Evolutionary conservation across 164 flowering plant species (phyloP).

Genomic region (Echeveria elegans): DNA sequence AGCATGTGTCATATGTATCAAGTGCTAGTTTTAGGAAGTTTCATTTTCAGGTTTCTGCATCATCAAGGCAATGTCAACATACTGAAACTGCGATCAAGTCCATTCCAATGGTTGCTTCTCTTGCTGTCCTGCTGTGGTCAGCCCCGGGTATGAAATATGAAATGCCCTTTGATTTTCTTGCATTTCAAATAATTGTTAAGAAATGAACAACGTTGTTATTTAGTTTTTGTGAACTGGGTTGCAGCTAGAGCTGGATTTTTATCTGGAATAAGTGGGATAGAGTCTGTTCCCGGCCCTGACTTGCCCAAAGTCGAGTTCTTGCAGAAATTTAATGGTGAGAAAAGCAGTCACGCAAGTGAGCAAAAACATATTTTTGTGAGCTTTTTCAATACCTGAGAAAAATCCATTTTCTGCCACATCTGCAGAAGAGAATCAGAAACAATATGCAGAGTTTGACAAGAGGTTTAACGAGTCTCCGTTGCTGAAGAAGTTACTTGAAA

Average conservation of each 20-base stretch:
- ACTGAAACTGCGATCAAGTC: neutral
- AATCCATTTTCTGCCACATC: neutral
- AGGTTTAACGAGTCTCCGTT: slow-evolving; percentile 65
- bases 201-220: neutral
- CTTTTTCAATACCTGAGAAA: neutral
- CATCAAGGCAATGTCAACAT: slow-evolving; percentile 1
- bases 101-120: slow-evolving; percentile 39
- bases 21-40: slow-evolving; percentile 1
- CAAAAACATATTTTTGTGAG: neutral
- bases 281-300: slow-evolving; percentile 72
- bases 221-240: slow-evolving; percentile 8
- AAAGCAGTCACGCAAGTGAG: neutral
- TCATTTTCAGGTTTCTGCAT: neutral
- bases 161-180: neutral
- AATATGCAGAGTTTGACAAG: slow-evolving; percentile 58
- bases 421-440: slow-evolving; percentile 85
- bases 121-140: slow-evolving; percentile 33
- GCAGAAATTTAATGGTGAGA: slow-evolving; percentile 44
- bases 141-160: slow-evolving; percentile 35
- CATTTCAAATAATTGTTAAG: neutral
- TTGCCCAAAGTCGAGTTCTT: slow-evolving; percentile 68
- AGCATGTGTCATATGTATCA: neutral
- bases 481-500: slow-evolving; percentile 54
- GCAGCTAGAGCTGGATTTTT: slow-evolving; percentile 73
- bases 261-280: slow-evolving; percentile 65